phyloP scores from a whole-genome alignment of 2,329 filamentous ascomycete species.

The Xylaria sp. region DNA sequence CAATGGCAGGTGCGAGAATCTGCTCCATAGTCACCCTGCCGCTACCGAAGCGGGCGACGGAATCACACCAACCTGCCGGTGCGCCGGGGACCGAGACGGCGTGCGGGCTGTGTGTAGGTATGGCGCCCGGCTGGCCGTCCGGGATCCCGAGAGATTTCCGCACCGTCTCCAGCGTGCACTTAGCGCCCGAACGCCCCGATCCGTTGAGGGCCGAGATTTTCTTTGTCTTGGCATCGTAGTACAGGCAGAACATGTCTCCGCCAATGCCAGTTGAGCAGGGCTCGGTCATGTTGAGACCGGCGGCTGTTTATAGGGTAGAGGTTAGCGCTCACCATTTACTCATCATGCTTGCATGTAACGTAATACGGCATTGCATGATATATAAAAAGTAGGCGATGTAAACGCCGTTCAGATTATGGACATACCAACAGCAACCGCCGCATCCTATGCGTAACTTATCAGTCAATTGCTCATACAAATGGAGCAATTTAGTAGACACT shows the following conservation, averaged over 20 bases:
- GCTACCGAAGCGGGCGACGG: constrained; percentile 87
- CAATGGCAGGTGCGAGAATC: constrained; percentile 83
- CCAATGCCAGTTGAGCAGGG: constrained; percentile 94
- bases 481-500: constrained; percentile 50
- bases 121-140: constrained; percentile 63
- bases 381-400: background rate
- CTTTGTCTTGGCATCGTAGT: constrained; percentile 84
- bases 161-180: constrained; percentile 75
- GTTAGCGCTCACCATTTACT: constrained; percentile 14
- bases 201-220: constrained; percentile 90
- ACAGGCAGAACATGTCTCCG: constrained; percentile 96
- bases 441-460: constrained; percentile 70
- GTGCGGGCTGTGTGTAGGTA: constrained; percentile 81
- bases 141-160: constrained; percentile 74
- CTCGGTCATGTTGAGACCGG: constrained; percentile 92
- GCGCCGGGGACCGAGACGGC: constrained; percentile 90
- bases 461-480: background rate
- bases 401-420: constrained; percentile 25
- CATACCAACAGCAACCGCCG: constrained; percentile 89
- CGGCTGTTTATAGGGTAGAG: constrained; percentile 64
- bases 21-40: constrained; percentile 81
- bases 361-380: background rate
- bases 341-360: background rate
- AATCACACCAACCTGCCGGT: constrained; percentile 92
- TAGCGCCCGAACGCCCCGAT: constrained; percentile 82